A percentile compares a stretch with the other conserved stretches of the same genome.
Evolutionary conservation across 2,329 filamentous ascomycete species (phyloP).

Genomic region (Chrysoporthe deuterocubensis): DNA sequence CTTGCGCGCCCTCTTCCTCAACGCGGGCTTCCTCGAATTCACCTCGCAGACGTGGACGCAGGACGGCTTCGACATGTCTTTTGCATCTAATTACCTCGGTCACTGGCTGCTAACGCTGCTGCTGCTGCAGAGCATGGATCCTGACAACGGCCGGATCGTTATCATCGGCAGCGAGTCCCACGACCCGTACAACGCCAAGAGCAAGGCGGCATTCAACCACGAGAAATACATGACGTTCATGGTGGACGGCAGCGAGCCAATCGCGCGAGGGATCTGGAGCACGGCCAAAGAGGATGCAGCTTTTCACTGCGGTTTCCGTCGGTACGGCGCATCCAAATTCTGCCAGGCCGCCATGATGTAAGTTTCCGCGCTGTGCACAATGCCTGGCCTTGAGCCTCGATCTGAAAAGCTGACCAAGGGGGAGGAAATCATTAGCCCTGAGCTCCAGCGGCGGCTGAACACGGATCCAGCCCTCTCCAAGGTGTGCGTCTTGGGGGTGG

Average conservation of each 20-base stretch:
- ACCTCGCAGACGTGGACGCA: constrained; percentile 29
- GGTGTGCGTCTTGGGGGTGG: too few relatives aligned
- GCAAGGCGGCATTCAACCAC: constrained; percentile 2
- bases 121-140: constrained; percentile 34
- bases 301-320: too few relatives aligned
- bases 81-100: constrained; percentile 34
- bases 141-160: constrained; percentile 30
- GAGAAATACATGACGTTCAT: constrained; percentile 16
- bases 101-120: constrained; percentile 35
- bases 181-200: constrained; percentile 19
- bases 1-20: constrained; percentile 45
- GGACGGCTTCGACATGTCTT: constrained; percentile 31
- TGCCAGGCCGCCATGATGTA: too few relatives aligned
- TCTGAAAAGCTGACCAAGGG: too few relatives aligned
- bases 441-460: too few relatives aligned
- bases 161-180: constrained; percentile 30
- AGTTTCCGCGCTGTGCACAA: too few relatives aligned
- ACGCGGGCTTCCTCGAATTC: constrained; percentile 36
- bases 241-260: neutral
- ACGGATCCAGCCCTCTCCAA: too few relatives aligned
- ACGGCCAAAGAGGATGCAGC: too few relatives aligned
- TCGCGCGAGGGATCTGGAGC: too few relatives aligned
- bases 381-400: too few relatives aligned
- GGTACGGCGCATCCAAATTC: too few relatives aligned
- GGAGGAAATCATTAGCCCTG: too few relatives aligned